Evolutionary conservation across 2,329 filamentous ascomycete genomes (phyloP), one percentile per base, ranked within the genome.

Genomic region (Stromatinia cepivora): DNA sequence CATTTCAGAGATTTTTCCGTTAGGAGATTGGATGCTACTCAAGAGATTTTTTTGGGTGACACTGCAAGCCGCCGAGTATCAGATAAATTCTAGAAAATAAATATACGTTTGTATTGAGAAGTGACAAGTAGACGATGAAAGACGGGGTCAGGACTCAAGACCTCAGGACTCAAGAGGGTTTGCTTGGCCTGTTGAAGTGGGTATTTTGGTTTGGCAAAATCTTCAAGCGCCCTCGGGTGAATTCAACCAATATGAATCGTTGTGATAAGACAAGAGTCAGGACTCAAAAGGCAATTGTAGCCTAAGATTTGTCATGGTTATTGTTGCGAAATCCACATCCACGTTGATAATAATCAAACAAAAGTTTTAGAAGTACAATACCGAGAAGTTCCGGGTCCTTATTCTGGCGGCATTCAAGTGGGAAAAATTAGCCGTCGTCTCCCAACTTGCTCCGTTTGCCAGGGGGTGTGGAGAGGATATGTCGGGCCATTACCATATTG

Each of bases 401-500:
- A 31, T n/a, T 45, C 42, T 45, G n/a, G 39, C 57, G 7, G 59
- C 25, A 36, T 50, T 63, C 59, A 52, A 25, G 22, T 25, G 39
- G 15, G 22, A 36, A 39, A 48, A 48, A 13, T 42, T 48, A 31
- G 57, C 39, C 22, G 39, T 46, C 20, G 20, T 61, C 58, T 59
- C 13, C 15, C 22, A 61, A 59, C n/a, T 25, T 45, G 15, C 15
- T 34, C 31, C 31, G 10, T 11, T 11, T 36, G 45, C 59, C 36
- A 36, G 31, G 59, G 45, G 42, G 42, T n/a, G 11, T 62, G 42
- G 48, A 45, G 59, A 52, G 45, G 59, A 50, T 20, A 36, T 50
- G 45, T 50, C 46, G 46, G 45, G 25, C 59, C 59, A 62, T 63
- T 50, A 63, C 59, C 59, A 63, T 36, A 46, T 63, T 25, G 45